Evolutionary conservation across 306 rosid species (phyloP), one percentile per base, ranked within the genome.

Genomic region (Alnus rubra): DNA sequence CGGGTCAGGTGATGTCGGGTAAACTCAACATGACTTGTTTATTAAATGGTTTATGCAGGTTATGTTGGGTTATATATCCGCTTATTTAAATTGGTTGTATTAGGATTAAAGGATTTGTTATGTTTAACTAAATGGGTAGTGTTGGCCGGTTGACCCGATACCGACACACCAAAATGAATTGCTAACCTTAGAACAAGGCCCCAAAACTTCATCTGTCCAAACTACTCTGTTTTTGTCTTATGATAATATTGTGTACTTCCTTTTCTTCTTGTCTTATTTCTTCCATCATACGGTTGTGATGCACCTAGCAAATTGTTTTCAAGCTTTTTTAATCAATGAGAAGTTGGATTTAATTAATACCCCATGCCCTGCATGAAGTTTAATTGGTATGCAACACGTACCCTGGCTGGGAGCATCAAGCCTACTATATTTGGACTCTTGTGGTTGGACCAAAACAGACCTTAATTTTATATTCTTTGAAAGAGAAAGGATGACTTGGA

Each of bases 271-370:
- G 4, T 15, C 23, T 64, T 35, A 35, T 37, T 35, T 35, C 44
- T 35, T n/a, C 39, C 18, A 68, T 44, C 74, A 70, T 18, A 42
- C 49, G 55, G 12, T 47, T 45, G 73, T 33, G 47, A n/a, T 47
- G 49, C 76, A 60, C 73, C 59, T 71, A 78, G 62, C 55, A 47
- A 54, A 47, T 42, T 70, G 48, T 55, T 74, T 73, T 69, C 81
- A 54, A 14, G 49, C 52, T 33, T 16, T 60, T 58, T 33, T 56
- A 67, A 44, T 74, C 28, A 64, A 30, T 56, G 45, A 73, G 74
- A 69, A 73, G 59, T 70, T 51, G 44, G 74, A 79, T 58, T 79
- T 73, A 39, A 39, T 73, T 75, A 45, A 78, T 71, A 73, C 63
- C 49, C 11, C 50, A 69, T 62, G 5, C 4, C 33, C 6, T 9